phyloP scores from a whole-genome alignment of 495 filamentous ascomycete species.

The Annulohypoxylon moriforme region DNA sequence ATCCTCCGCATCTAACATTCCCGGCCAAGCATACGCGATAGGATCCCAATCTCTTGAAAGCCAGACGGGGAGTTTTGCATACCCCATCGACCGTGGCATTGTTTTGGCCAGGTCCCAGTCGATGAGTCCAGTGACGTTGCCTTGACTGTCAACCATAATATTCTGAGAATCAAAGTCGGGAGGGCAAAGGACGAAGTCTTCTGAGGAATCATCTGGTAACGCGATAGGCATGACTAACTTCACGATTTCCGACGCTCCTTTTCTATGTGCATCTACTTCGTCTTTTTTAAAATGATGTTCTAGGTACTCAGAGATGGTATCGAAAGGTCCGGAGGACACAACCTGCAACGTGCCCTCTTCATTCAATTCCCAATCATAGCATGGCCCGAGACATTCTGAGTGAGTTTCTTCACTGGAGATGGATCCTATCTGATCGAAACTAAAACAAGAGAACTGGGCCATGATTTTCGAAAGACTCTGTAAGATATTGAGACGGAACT shows the following conservation, averaged over 20 bases:
- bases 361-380: conserved; percentile 3
- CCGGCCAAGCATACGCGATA: conserved; percentile 44
- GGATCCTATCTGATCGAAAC: conserved; percentile 28
- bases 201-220: conserved; percentile 30
- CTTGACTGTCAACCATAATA: conserved; percentile 52
- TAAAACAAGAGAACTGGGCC: conserved; percentile 21
- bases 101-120: conserved; percentile 58
- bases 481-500: conserved; percentile 24
- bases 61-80: conserved; percentile 45
- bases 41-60: conserved; percentile 55
- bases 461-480: conserved; percentile 15
- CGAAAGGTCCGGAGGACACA: conserved; percentile 27
- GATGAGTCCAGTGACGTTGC: conserved; percentile 55
- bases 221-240: background rate
- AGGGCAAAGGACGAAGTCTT: conserved; percentile 51
- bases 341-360: conserved; percentile 4
- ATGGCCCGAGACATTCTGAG: conserved; percentile 2
- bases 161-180: conserved; percentile 56
- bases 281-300: background rate
- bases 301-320: conserved; percentile 11
- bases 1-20: conserved; percentile 20
- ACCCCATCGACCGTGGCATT: conserved; percentile 47
- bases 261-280: background rate
- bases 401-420: background rate
- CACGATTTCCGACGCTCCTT: background rate